These are phyloP conservation scores for Trypanosoma brucei DNA, from an alignment of 208 protist species.

Conservation along the genomic window DNA sequence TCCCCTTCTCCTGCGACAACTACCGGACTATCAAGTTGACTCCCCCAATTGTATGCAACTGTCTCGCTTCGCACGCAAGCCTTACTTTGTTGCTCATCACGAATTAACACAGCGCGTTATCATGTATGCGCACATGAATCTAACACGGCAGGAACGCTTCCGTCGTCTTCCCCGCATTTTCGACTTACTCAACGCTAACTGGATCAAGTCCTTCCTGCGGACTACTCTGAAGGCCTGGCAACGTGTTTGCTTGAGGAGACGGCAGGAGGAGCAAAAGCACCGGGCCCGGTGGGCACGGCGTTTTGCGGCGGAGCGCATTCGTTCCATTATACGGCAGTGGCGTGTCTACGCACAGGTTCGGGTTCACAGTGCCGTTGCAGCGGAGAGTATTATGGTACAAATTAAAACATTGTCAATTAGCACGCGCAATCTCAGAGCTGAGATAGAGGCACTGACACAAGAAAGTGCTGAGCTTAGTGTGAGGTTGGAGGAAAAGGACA, in stretches of 20 bases:
- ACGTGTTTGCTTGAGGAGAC: constrained; percentile 38
- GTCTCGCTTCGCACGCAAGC: constrained; percentile 54
- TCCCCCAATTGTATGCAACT: constrained; percentile 20
- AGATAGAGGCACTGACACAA: constrained; percentile 34
- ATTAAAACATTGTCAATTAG: constrained; percentile 32
- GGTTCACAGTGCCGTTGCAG: constrained; percentile 23
- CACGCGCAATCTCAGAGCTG: constrained; percentile 32
- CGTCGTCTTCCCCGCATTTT: constrained; percentile 54
- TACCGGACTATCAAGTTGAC: constrained; percentile 15
- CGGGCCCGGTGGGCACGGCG: constrained; percentile 55
- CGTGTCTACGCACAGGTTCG: constrained; percentile 47
- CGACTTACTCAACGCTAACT: constrained; percentile 41
- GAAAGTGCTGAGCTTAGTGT: constrained; percentile 30
- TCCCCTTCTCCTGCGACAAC: constrained; percentile 10
- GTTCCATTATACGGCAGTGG: constrained; percentile 43
- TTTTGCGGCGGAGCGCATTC: constrained; percentile 44
- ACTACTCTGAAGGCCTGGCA: constrained; percentile 58
- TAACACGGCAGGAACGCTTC: constrained; percentile 42
- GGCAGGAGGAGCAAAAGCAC: constrained; percentile 48
- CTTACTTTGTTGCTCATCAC: constrained; percentile 70
- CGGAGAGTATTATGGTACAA: constrained; percentile 29
- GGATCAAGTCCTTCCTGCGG: constrained; percentile 51
- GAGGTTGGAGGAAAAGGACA: constrained; percentile 32
- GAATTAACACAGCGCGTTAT: constrained; percentile 42
- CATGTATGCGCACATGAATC: constrained; percentile 39